Evolutionary conservation across 495 filamentous ascomycete genomes (phyloP), one percentile per base, ranked within the genome.

Genomic region (Xylona heveae): DNA sequence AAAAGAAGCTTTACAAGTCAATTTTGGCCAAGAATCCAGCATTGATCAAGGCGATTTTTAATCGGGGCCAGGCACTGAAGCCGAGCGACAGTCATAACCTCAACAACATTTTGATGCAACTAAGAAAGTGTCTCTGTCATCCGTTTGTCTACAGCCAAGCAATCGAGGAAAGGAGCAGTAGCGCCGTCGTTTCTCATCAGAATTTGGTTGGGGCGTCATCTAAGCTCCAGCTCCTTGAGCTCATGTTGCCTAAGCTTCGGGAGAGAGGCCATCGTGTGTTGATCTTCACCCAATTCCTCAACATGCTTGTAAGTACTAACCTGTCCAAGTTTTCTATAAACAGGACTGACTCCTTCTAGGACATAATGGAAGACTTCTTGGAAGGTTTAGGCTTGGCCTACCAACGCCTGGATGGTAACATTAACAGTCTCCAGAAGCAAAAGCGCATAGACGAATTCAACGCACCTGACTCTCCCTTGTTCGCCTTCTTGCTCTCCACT

Each of bases 201-300:
- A 90, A 85, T 38, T 59, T 99, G 13, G 65, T 99, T 4, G 82
- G 91, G 44, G 88, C 88, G 2, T 84, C 82, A 4, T 71, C 78
- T 3, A 99, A 99, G 48, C 69, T 99, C 10, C 64, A 80, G 40
- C 55, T 95, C 2, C 57, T 99, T 6, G 74, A 85, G 32, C 50
- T 90, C 16, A 79, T 99, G 71, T 62, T 99, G 2, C 88, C 90
- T 4, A 91, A 82, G 51, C 61, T 99, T 1, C 69, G 71, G 34
- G 73, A 78, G 42, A 66, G 78, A n/a, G 85, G 85, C 1, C 83
- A 99, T 49, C 64, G 88, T 13, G 84, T 93, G 4, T 54, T 99
- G 13, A 78, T 99, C 16, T 99, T 99, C 57, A 93, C 82, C 49
- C 90, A 95, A 46, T 95, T 95, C 37, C 55, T 99, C 4, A 68